A percentile compares a stretch with the other conserved stretches of the same genome.
Conservation (phyloP, 2,329 filamentous ascomycete genomes). For the Phialophora expanda region DNA sequence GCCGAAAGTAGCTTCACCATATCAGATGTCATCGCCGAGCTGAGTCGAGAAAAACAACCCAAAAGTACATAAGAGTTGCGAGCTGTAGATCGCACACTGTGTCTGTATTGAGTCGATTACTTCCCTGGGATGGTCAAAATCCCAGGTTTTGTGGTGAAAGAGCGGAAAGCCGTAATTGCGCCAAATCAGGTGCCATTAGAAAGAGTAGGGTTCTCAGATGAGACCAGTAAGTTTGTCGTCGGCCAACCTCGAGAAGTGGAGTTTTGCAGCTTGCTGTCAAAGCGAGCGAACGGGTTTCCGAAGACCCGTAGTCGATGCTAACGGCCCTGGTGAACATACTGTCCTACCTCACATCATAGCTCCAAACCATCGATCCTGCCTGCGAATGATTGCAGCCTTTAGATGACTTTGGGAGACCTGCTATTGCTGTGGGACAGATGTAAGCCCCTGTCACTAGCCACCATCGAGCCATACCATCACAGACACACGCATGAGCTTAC, state of each 20-base stretch:
- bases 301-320: constrained; percentile 43
- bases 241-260: constrained; percentile 56
- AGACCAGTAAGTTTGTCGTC: constrained; percentile 50
- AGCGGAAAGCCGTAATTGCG: constrained; percentile 42
- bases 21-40: constrained; percentile 31
- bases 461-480: constrained; percentile 27
- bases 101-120: constrained; percentile 30
- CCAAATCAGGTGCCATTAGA: constrained; percentile 45
- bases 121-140: constrained; percentile 33
- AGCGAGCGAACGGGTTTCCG: constrained; percentile 32
- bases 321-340: constrained; percentile 45
- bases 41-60: constrained; percentile 37
- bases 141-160: constrained; percentile 28
- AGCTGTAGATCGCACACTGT: constrained; percentile 43
- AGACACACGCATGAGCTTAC: constrained; percentile 56
- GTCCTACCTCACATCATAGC: constrained; percentile 42
- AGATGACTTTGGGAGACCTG: constrained; percentile 61
- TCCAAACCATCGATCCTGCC: constrained; percentile 44
- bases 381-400: constrained; percentile 43
- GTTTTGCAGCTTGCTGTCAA: constrained; percentile 39
- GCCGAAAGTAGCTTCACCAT: constrained; percentile 34
- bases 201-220: constrained; percentile 47
- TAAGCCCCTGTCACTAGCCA: constrained; percentile 37
- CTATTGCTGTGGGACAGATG: constrained; percentile 50
- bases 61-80: constrained; percentile 41